Percentiles rank a stretch among this genome's conserved stretches.
Conservation (phyloP, 805 yeast species). For the Ascoidea tarda region DNA sequence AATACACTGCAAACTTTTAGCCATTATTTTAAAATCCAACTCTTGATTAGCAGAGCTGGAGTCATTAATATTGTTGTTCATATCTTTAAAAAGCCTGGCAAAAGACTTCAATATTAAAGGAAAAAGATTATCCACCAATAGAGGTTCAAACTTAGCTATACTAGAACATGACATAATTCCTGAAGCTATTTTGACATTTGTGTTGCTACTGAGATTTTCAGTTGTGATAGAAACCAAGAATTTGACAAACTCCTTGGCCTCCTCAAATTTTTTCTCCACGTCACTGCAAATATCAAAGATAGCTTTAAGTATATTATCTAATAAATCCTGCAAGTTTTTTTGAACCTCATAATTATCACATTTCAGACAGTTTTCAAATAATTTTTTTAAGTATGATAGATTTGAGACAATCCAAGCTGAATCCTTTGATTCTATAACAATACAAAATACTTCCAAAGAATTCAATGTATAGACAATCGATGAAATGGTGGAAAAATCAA, state of each 20-base stretch:
- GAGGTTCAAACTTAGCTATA: slow-evolving; percentile 59
- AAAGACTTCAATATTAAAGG: slow-evolving; percentile 76
- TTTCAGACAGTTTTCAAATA: slow-evolving; percentile 69
- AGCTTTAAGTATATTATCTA: slow-evolving; percentile 55
- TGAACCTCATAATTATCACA: slow-evolving; percentile 82
- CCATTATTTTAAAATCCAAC: slow-evolving; percentile 68
- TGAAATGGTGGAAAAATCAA: slow-evolving; percentile 57
- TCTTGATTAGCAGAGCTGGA: slow-evolving; percentile 23
- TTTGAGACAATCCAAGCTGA: slow-evolving; percentile 70
- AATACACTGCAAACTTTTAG: slow-evolving; percentile 60
- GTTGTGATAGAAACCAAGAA: slow-evolving; percentile 54
- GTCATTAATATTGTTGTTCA: slow-evolving; percentile 32
- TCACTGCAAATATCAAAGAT: slow-evolving; percentile 33
- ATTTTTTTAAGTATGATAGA: slow-evolving; percentile 48
- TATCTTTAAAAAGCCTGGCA: slow-evolving; percentile 82
- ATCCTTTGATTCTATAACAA: slow-evolving; percentile 66
- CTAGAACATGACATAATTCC: slow-evolving; percentile 80
- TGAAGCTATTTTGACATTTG: slow-evolving; percentile 70
- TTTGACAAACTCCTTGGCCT: slow-evolving; percentile 44
- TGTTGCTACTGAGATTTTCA: slow-evolving; percentile 53
- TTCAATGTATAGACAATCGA: slow-evolving; percentile 61
- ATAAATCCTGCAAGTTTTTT: slow-evolving; percentile 64
- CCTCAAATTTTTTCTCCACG: slow-evolving; percentile 45
- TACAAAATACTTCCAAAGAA: slow-evolving; percentile 79
- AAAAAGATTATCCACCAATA: slow-evolving; percentile 58